Evolutionary conservation across 2,329 filamentous ascomycete species (phyloP).

Genomic region (Fusarium sp.): DNA sequence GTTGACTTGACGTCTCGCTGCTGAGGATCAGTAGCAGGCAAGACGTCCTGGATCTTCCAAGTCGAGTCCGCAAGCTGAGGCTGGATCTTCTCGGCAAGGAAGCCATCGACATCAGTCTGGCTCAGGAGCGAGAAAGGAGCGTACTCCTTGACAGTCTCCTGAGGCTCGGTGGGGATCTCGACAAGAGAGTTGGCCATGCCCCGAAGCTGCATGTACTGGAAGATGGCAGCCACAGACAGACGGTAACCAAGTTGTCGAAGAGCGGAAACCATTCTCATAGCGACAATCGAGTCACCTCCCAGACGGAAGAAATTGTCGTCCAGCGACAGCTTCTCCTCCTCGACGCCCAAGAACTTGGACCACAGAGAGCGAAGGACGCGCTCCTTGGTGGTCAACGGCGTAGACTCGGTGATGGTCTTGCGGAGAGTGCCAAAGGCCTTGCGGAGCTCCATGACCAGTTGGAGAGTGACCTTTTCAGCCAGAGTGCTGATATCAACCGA

Average conservation of each 20-base stretch:
- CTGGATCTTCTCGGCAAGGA: slow-evolving; percentile 28
- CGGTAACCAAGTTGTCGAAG: slow-evolving; percentile 40
- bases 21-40: slow-evolving; percentile 41
- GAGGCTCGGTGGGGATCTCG: slow-evolving; percentile 10
- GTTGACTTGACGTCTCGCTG: slow-evolving; percentile 39
- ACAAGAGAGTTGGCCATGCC: slow-evolving; percentile 38
- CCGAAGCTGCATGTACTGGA: slow-evolving; percentile 45
- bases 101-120: slow-evolving; percentile 25
- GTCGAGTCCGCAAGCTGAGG: slow-evolving; percentile 32
- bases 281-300: slow-evolving; percentile 43
- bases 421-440: slow-evolving; percentile 28
- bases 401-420: slow-evolving; percentile 27
- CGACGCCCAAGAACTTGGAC: slow-evolving; percentile 37
- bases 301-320: slow-evolving; percentile 48
- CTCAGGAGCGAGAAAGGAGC: slow-evolving; percentile 37
- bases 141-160: slow-evolving; percentile 25
- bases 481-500: slow-evolving; percentile 3
- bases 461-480: slow-evolving; percentile 19
- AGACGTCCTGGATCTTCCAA: slow-evolving; percentile 41
- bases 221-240: slow-evolving; percentile 45
- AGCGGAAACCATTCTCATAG: slow-evolving; percentile 45
- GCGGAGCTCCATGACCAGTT: slow-evolving; percentile 31
- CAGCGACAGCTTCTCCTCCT: slow-evolving; percentile 39
- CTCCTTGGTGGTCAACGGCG: slow-evolving; percentile 38
- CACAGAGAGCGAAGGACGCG: slow-evolving; percentile 33